Evolutionary conservation across 2,329 filamentous ascomycete genomes (phyloP).

Genomic region (Pestalotiopsis fici): DNA sequence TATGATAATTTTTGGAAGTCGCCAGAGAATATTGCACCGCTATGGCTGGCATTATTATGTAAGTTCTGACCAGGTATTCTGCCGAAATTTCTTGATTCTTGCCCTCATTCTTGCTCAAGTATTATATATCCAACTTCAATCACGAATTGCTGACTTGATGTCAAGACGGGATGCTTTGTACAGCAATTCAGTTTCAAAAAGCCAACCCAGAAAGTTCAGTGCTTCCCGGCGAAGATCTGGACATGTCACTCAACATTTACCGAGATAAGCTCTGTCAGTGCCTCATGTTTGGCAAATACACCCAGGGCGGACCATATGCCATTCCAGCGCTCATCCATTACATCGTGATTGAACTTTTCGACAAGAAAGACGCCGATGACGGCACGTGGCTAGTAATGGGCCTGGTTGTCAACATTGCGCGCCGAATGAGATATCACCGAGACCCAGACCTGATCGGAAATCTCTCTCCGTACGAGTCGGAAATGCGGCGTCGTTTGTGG

Average conservation of each 20-base stretch:
- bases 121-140: too few relatives aligned
- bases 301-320: conserved; percentile 41
- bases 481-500: conserved; percentile 47
- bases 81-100: too few relatives aligned
- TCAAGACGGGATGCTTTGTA: conserved; percentile 39
- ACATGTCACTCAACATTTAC: conserved; percentile 1
- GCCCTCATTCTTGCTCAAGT: background rate
- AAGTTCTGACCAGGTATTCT: background rate
- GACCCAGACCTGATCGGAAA: conserved; percentile 41
- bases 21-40: conserved; percentile 33
- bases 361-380: conserved; percentile 29
- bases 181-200: conserved; percentile 30
- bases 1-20: conserved; percentile 47
- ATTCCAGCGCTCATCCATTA: conserved; percentile 39
- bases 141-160: background rate
- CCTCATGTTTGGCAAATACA: conserved; percentile 39
- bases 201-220: conserved; percentile 24
- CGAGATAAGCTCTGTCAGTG: conserved; percentile 33
- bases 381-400: conserved; percentile 36
- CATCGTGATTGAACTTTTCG: conserved; percentile 30
- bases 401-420: conserved; percentile 27
- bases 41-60: conserved; percentile 48
- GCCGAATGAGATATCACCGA: conserved; percentile 44
- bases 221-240: conserved; percentile 13
- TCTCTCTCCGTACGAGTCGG: conserved; percentile 42